Evolutionary conservation across 345 rosid genomes (phyloP).

Genomic region (Eucalyptus fibrosa): DNA sequence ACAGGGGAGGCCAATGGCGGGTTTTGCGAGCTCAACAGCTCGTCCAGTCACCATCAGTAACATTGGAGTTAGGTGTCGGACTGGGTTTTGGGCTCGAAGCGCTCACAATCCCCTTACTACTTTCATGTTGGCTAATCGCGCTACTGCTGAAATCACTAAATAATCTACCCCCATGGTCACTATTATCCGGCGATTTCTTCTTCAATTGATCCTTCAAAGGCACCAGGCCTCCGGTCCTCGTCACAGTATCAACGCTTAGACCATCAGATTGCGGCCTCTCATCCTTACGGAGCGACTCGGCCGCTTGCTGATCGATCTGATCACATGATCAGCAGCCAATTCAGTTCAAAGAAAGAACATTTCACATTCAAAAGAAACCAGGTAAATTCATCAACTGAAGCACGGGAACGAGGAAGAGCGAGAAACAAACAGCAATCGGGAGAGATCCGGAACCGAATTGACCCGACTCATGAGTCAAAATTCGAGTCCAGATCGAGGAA

Average conservation of each 20-base stretch:
- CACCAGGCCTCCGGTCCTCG: constrained; percentile 38
- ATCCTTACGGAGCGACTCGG: constrained; percentile 74
- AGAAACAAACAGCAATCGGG: neutral
- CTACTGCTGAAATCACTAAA: constrained; percentile 19
- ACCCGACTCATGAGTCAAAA: neutral
- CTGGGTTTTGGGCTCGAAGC: constrained; percentile 21
- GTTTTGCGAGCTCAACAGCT: constrained; percentile 49
- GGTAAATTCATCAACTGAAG: neutral
- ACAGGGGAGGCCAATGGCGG: constrained; percentile 7
- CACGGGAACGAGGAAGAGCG: neutral
- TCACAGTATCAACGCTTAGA: constrained; percentile 16
- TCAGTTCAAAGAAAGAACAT: neutral
- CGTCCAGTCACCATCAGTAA: constrained; percentile 91
- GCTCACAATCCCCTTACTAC: constrained; percentile 10
- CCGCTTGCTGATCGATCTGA: constrained; percentile 96
- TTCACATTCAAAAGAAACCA: neutral
- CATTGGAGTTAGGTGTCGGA: neutral
- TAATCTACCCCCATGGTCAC: constrained; percentile 29
- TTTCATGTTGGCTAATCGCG: constrained; percentile 3
- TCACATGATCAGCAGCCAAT: neutral
- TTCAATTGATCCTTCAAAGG: constrained; percentile 81
- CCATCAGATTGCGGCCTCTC: constrained; percentile 54
- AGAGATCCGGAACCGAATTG: neutral
- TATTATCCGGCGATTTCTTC: constrained; percentile 32
- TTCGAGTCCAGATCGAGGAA: neutral